Evolutionary conservation across 2,329 filamentous ascomycete species (phyloP), one percentile per base, ranked within the genome.

Genomic region (Huntiella abstrusa): DNA sequence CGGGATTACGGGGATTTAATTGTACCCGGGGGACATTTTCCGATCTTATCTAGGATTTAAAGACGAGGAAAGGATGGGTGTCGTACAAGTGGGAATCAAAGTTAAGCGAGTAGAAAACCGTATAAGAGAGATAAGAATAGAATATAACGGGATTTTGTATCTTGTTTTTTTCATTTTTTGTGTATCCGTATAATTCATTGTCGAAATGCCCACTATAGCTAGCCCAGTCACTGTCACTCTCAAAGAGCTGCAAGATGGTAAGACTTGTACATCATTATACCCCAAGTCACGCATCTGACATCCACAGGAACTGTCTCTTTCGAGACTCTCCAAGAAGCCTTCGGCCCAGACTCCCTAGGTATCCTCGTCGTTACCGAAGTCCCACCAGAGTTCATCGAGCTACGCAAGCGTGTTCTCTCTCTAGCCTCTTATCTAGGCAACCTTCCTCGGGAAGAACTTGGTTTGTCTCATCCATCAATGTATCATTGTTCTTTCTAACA

Each of bases 361-460:
- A 94, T 98, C 45, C 79, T 98, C 47, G 67, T 96, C n/a, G 87
- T 98, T 41, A 85, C 82, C 58, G 83, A 86, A 58, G 73, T 96
- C 0, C 83, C 86, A 0, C 52, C 69, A 4, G 67, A 75, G 45
- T 98, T 93, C 55, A 62, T 71, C 11, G 62, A 70, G n/a, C 65
- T 95, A 38, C 75, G 91, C 51, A 73, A 73, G 49, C 72, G 73
- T 50, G 71, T 92, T 2, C 70, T 98, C 5, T 91, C 84, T 0
- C 91, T 91, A 58, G 77, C 86, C 3, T 93, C 85, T 0, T 91
- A 92, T 58, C 75, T 96, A 35, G 91, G 83, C 33, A 86, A 86
- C 52, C 69, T 96, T 4, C 72, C 85, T 4, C 62, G 71, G 19
- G 62, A 72, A 11, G 75, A 86, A 54, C 70, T 96, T 22, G 75